Base-by-base conservation (phyloP, 2,329 filamentous ascomycete genomes). In the Chalaropsis thielavioides region DNA sequence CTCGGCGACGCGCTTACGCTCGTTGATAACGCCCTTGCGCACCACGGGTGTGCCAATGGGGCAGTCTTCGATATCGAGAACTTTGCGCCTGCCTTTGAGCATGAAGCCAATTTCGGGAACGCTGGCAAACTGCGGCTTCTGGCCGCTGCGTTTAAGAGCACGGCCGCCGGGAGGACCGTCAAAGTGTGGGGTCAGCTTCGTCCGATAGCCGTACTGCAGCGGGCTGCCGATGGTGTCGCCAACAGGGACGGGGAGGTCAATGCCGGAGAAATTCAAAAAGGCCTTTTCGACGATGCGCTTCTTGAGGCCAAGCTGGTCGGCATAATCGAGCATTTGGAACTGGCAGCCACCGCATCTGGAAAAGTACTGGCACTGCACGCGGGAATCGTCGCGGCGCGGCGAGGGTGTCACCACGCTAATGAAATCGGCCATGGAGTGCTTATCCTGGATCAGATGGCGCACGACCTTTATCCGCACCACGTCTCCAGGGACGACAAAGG, bases 151-250 rank as follows among this genome's bases (percentile, higher is more conserved):
- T 71, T 73, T 75, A 70, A 81, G 75, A 67, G 72, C 73, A 66
- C 81, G 75, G 72, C 71, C 76, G 46, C 78, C 80, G 4, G 84
- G 83, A 0, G 91, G 89, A 0, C 84, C 88, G 72, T 95, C 88
- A 72, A 97, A 99, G 75, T 99, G 94, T 35, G 94, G 94, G 19
- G 94, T 99, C 69, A 99, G 81, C 76, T 99, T 99, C 22, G 94
- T 99, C 64, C 94, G 85, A 78, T 99, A 99, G 65, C 87, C 89
- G 75, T 95, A 97, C 75, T 95, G 86, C 68, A 96, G 75, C 1
- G 94, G 94, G 51, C 90, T 95, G 60, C 88, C 89, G 71, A 96
- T 91, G 8, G 94, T 99, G 69, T 95, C 88, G 61, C 81, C 82
- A 65, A 97, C 82, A 1, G 94, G 94, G 1, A 97, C 79, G 0